Percentiles rank a stretch among this genome's conserved stretches.
Evolutionary conservation across 2,329 filamentous ascomycete species (phyloP).

Genomic region (Fusarium odoratissimum): DNA sequence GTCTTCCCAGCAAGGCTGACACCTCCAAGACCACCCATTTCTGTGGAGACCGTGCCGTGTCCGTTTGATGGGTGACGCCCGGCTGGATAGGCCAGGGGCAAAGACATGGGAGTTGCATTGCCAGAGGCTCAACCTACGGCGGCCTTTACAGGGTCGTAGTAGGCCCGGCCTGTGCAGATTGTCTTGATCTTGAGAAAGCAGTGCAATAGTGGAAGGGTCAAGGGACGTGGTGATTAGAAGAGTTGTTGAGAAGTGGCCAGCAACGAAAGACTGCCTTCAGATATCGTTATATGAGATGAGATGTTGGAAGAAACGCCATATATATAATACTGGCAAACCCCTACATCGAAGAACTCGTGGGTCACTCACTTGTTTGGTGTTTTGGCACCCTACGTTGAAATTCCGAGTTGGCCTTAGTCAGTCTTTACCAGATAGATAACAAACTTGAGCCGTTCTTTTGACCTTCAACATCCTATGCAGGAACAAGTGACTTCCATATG

Average conservation of each 20-base stretch:
- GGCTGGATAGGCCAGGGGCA: conserved; percentile 36
- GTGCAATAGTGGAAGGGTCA: conserved; percentile 37
- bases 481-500: not conserved
- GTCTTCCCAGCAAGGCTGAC: conserved; percentile 40
- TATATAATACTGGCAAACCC: conserved; percentile 9
- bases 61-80: conserved; percentile 36
- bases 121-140: conserved; percentile 35
- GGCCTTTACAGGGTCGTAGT: conserved; percentile 34
- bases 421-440: conserved; percentile 43
- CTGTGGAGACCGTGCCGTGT: conserved; percentile 40
- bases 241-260: conserved; percentile 11
- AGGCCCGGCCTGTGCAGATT: conserved; percentile 45
- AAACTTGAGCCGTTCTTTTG: conserved; percentile 43
- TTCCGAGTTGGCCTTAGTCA: conserved; percentile 41
- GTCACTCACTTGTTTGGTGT: conserved; percentile 28
- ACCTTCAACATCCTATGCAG: not conserved
- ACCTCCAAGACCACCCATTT: conserved; percentile 31
- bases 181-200: conserved; percentile 45
- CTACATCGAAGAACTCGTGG: conserved; percentile 15
- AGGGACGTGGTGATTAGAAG: conserved; percentile 15
- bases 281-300: conserved; percentile 8
- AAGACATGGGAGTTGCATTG: conserved; percentile 37
- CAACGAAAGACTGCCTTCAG: conserved; percentile 8
- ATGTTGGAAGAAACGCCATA: conserved; percentile 21
- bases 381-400: conserved; percentile 29